Conservation (phyloP, 495 filamentous ascomycete species). For the Apodospora peruviana region DNA sequence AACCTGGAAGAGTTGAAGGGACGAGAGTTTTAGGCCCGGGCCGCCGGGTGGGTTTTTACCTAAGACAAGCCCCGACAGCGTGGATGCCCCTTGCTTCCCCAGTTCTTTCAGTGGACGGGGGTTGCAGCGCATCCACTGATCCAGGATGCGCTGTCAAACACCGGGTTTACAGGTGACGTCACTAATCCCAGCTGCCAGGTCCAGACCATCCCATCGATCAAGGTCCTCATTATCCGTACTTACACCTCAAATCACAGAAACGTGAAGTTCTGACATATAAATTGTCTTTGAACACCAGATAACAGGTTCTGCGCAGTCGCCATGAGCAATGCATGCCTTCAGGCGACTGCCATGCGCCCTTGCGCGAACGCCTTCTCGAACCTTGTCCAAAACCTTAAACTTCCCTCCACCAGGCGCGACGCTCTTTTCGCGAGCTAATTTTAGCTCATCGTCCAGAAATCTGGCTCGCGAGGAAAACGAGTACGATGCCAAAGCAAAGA, state of each 20-base stretch:
- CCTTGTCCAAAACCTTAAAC: neutral
- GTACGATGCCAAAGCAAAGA: constrained; percentile 27
- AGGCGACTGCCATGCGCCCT: neutral
- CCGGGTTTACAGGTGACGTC: neutral
- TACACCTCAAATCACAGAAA: no score
- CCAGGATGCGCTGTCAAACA: no score
- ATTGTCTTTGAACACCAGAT: neutral
- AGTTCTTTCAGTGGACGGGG: no score
- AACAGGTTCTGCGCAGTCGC: neutral
- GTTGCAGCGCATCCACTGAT: no score
- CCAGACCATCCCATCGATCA: neutral
- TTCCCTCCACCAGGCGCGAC: neutral
- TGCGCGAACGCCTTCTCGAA: neutral
- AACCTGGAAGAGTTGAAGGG: no score
- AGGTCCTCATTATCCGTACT: neutral
- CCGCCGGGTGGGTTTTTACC: no score
- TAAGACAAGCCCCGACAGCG: no score
- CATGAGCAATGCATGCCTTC: neutral
- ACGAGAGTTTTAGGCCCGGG: no score
- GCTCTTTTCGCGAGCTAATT: neutral
- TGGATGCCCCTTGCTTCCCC: neutral
- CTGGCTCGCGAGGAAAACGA: constrained; percentile 1
- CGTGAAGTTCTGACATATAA: no score
- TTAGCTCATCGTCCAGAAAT: constrained; percentile 1
- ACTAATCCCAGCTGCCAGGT: neutral